Evolutionary conservation across 2,329 filamentous ascomycete genomes (phyloP).

Genomic region (Alternaria rosae): DNA sequence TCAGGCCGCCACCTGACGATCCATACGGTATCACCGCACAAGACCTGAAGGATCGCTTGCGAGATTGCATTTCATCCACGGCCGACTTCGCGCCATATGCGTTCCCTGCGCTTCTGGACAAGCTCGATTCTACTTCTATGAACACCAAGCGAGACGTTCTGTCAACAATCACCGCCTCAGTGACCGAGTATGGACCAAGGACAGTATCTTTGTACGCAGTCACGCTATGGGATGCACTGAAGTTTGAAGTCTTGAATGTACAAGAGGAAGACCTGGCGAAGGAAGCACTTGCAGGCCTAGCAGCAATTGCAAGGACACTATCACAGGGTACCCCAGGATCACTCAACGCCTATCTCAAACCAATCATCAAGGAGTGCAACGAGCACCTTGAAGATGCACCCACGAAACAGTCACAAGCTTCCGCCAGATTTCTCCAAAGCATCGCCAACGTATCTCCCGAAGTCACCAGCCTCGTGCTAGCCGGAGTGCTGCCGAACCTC

Average conservation of each 20-base stretch:
- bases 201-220: slow-evolving; percentile 69
- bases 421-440: slow-evolving; percentile 66
- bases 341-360: slow-evolving; percentile 63
- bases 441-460: slow-evolving; percentile 63
- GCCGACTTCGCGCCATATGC: slow-evolving; percentile 70
- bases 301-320: slow-evolving; percentile 63
- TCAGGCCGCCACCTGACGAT: slow-evolving; percentile 72
- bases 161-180: slow-evolving; percentile 67
- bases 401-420: slow-evolving; percentile 71
- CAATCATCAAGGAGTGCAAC: slow-evolving; percentile 71
- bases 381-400: slow-evolving; percentile 73
- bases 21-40: slow-evolving; percentile 74
- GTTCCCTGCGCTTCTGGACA: slow-evolving; percentile 72
- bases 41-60: slow-evolving; percentile 69
- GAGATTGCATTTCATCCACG: slow-evolving; percentile 70
- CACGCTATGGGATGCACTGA: slow-evolving; percentile 72
- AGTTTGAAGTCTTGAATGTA: slow-evolving; percentile 72
- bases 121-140: slow-evolving; percentile 72
- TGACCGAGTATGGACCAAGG: slow-evolving; percentile 64
- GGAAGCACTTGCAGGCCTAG: slow-evolving; percentile 64
- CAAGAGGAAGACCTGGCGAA: slow-evolving; percentile 71
- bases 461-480: slow-evolving; percentile 63
- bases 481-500: slow-evolving; percentile 64
- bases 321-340: slow-evolving; percentile 58
- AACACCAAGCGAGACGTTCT: slow-evolving; percentile 75